Conservation (phyloP, 345 rosid genomes). For the Boechera stricta region DNA sequence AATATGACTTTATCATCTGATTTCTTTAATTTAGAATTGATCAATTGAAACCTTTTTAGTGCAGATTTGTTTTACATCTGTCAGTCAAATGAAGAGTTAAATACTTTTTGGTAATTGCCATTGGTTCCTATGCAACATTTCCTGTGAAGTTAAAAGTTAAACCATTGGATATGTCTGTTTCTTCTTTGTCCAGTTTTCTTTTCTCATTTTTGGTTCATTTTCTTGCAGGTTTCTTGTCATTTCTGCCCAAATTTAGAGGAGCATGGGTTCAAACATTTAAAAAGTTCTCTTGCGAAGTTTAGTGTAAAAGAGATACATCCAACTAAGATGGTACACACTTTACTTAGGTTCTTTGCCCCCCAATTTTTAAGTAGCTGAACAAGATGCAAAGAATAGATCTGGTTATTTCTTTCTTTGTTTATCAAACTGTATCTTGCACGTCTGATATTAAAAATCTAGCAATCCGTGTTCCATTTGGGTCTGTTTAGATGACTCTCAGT, state of each 20-base stretch:
- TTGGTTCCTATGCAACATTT: neutral
- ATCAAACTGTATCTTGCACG: constrained; percentile 11
- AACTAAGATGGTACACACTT: constrained; percentile 55
- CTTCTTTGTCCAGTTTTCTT: constrained; percentile 4
- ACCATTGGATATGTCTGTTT: neutral
- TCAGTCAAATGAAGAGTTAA: constrained; percentile 14
- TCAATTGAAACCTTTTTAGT: constrained; percentile 10
- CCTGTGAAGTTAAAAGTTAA: neutral
- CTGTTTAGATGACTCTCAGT: constrained; percentile 20
- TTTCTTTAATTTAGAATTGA: constrained; percentile 8
- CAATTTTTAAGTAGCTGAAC: neutral
- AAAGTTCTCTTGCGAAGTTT: constrained; percentile 59
- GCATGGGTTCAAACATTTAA: constrained; percentile 45
- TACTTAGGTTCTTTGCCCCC: constrained; percentile 18
- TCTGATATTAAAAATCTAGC: constrained; percentile 13
- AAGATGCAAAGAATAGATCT: constrained; percentile 13
- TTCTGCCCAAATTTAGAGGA: constrained; percentile 56
- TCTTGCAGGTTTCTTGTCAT: constrained; percentile 58
- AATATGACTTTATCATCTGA: neutral
- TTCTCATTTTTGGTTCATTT: constrained; percentile 35
- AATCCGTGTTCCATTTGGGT: constrained; percentile 3
- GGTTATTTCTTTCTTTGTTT: neutral
- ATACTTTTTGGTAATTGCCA: constrained; percentile 6
- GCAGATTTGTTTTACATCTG: constrained; percentile 20
- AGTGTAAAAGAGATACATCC: constrained; percentile 51